Base-by-base conservation (phyloP, 106 monocot genomes). In the Dioscorea alata region DNA sequence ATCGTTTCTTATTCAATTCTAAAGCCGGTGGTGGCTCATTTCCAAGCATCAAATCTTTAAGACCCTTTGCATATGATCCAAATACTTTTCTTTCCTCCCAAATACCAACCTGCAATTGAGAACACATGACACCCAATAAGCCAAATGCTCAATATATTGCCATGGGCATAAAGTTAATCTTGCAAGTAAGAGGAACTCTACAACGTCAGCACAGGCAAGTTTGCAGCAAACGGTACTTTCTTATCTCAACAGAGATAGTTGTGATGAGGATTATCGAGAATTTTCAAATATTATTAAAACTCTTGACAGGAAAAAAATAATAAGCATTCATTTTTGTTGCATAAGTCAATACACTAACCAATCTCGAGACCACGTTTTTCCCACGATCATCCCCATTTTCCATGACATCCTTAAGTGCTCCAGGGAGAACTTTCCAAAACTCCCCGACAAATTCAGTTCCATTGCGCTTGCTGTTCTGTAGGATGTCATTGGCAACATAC, bases 81-180 rank as follows among this genome's bases (percentile, higher is more conserved):
- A 99, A 99, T 50, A 99, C 99, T 78, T 82, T 83, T 60, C 97
- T 92, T 75, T 99, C 89, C 64, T 99, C 89, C 97, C 97, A 99
- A 65, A 99, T 99, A 32, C 72, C 61, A 48, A 99, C 92, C 97
- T 99, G 78, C 31, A 79, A 42, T 15, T 19, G 14, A 22, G 8
- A 59, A 65, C 35, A 33, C 18, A 16, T 32, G 2, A 42, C 10
- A 2, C 42, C 42, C 42, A 42, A 42, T 42, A 8, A 42, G 42
- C 42, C 6, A 42, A 42, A 8, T 10, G 10, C 42, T 42, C 42
- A 42, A 42, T 42, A 8, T 8, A 42, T 42, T 42, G 6, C 42
- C 42, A 42, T 3, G 10, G 6, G 6, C 10, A 42, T 10, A 42
- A 42, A 42, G 10, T 42, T 42, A 42, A 42, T 42, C 42, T 42